Conservation (phyloP, 257 asterid species). For the Gardenia jasminoides region DNA sequence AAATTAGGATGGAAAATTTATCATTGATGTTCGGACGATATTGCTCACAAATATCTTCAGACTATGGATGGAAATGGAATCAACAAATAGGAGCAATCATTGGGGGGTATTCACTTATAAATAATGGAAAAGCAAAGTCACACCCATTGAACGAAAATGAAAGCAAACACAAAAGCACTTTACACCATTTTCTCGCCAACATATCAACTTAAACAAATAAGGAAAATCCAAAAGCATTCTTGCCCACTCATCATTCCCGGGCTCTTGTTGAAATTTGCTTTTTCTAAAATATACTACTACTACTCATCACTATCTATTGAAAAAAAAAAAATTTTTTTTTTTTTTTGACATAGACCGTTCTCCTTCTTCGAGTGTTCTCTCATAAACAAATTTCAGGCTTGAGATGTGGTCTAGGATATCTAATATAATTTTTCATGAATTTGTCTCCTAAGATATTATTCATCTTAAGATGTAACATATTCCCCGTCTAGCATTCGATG, state of each 20-base stretch:
- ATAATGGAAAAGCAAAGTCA: slow-evolving; percentile 37
- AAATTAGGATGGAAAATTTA: too few relatives aligned
- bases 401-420: too few relatives aligned
- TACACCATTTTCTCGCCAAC: slow-evolving; percentile 31
- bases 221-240: slow-evolving; percentile 35
- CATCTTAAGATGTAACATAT: neutral
- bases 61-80: slow-evolving; percentile 20
- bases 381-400: neutral
- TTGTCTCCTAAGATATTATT: too few relatives aligned
- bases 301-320: neutral
- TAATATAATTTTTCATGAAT: too few relatives aligned
- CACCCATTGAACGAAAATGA: slow-evolving; percentile 51
- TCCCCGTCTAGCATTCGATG: neutral
- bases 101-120: slow-evolving; percentile 28
- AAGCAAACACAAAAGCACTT: slow-evolving; percentile 66
- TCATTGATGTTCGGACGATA: neutral
- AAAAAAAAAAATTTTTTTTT: too few relatives aligned
- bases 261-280: slow-evolving; percentile 33
- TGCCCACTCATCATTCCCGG: slow-evolving; percentile 52
- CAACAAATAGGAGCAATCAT: slow-evolving; percentile 40
- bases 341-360: neutral
- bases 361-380: neutral
- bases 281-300: slow-evolving; percentile 5
- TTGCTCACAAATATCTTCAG: neutral
- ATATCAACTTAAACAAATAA: slow-evolving; percentile 30